Conservation (phyloP, 1,139 yeast species). For the Hansenula sp. region DNA sequence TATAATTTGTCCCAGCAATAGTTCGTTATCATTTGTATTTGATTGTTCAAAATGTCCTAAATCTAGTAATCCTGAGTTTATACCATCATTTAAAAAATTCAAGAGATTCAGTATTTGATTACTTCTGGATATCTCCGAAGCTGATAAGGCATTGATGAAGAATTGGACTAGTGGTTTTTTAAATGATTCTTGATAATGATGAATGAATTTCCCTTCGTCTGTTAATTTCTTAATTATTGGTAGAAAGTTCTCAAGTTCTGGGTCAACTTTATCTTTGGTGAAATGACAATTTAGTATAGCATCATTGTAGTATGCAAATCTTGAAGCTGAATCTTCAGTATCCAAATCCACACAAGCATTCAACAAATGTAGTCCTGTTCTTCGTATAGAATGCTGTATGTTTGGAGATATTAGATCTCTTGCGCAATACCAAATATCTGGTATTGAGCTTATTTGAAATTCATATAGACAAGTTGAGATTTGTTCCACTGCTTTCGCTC, state of each 20-base stretch:
- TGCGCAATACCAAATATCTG: slow-evolving; percentile 75
- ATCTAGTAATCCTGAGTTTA: slow-evolving; percentile 21
- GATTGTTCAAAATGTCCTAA: slow-evolving; percentile 18
- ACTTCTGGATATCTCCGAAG: slow-evolving; percentile 16
- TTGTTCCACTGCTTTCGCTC: slow-evolving; percentile 50
- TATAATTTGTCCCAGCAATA: slow-evolving; percentile 33
- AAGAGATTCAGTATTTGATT: slow-evolving; percentile 28
- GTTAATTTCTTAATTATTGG: slow-evolving; percentile 51
- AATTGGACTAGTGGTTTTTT: slow-evolving; percentile 40
- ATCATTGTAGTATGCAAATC: slow-evolving; percentile 56
- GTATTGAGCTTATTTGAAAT: slow-evolving; percentile 53
- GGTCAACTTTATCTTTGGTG: slow-evolving; percentile 39
- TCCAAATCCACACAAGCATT: slow-evolving; percentile 50
- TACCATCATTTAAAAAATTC: slow-evolving; percentile 25
- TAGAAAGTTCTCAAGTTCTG: slow-evolving; percentile 49
- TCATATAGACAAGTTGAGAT: slow-evolving; percentile 48
- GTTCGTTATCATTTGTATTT: slow-evolving; percentile 35
- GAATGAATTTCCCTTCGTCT: slow-evolving; percentile 55
- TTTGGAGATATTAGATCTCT: slow-evolving; percentile 47
- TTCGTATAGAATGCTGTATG: slow-evolving; percentile 40
- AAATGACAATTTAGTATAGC: slow-evolving; percentile 41
- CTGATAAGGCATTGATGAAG: slow-evolving; percentile 13
- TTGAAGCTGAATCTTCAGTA: slow-evolving; percentile 46
- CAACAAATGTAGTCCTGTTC: slow-evolving; percentile 51
- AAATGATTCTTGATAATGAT: slow-evolving; percentile 50